These are phyloP conservation scores for Coemansia sp. DNA, from an alignment of 192 early-diverging fungal genomes.

Conservation along the genomic window DNA sequence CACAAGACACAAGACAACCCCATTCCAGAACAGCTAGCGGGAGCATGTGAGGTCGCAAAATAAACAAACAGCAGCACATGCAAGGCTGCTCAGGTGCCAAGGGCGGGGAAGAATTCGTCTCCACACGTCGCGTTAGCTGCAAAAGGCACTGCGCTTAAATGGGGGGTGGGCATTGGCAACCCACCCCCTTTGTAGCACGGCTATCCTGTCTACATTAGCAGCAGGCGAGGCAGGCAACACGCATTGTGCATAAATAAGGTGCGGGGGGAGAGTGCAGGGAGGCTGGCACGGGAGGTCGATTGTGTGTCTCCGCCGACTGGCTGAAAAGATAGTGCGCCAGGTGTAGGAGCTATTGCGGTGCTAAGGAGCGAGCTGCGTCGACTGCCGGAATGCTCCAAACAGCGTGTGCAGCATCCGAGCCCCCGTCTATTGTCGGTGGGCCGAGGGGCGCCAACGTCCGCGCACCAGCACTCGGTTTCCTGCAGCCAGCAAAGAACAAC, in stretches of 20 bases:
- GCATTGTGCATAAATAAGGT: conserved; percentile 4
- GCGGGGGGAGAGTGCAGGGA: conserved; percentile 2
- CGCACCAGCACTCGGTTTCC: too few relatives aligned
- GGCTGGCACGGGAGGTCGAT: neutral
- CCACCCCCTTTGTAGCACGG: too few relatives aligned
- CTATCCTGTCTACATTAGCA: conserved; percentile 1
- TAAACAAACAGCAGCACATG: neutral
- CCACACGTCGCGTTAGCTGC: neutral
- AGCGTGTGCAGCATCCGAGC: too few relatives aligned
- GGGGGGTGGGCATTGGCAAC: neutral
- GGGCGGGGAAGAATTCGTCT: neutral
- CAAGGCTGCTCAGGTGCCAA: neutral
- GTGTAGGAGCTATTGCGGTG: neutral
- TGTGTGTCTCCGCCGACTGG: neutral
- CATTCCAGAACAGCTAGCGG: too few relatives aligned
- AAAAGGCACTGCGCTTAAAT: neutral
- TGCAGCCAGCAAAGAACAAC: neutral
- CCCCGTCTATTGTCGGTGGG: too few relatives aligned
- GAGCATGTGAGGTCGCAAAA: neutral
- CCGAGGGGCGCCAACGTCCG: too few relatives aligned
- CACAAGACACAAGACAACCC: too few relatives aligned
- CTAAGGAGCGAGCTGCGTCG: neutral
- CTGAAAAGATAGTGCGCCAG: neutral
- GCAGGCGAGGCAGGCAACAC: neutral
- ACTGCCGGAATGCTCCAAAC: neutral